A percentile compares a stretch with the other conserved stretches of the same genome.
phyloP scores from a whole-genome alignment of 345 rosid genomes.

The Hibiscus tridactylites region DNA sequence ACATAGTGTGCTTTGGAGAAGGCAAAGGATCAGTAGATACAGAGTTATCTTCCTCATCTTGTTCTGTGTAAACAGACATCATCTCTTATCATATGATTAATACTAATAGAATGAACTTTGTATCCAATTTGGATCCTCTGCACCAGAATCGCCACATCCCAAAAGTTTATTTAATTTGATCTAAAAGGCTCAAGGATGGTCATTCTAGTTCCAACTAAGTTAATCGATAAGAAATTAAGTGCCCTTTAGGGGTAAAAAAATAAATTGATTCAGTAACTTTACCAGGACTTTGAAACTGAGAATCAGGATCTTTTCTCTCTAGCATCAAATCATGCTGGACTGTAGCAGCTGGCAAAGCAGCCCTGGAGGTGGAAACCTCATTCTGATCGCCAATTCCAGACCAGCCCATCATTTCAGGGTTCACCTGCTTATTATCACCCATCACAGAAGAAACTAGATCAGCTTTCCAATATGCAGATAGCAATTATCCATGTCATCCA shows the following conservation, averaged over 20 bases:
- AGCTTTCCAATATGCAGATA: conserved; percentile 27
- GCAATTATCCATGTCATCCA: conserved; percentile 28
- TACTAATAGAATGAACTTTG: conserved; percentile 17
- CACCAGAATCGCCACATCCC: conserved; percentile 3
- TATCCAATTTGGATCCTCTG: conserved; percentile 1
- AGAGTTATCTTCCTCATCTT: conserved; percentile 49
- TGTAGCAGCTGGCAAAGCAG: conserved; percentile 22
- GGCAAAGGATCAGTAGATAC: conserved; percentile 30
- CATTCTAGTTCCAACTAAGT: not conserved
- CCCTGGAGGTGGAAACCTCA: conserved; percentile 26
- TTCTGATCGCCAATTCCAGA: conserved; percentile 33
- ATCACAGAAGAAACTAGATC: conserved; percentile 29
- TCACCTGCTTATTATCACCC: conserved; percentile 35
- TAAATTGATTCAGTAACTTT: not conserved
- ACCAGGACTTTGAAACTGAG: conserved; percentile 30
- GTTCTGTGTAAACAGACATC: conserved; percentile 30
- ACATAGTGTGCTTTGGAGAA: conserved; percentile 66
- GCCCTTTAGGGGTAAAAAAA: not conserved
- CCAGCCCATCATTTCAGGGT: conserved; percentile 38
- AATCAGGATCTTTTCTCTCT: conserved; percentile 24
- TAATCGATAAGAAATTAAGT: conserved; percentile 2
- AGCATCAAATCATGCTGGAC: conserved; percentile 27
- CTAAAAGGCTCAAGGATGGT: not conserved
- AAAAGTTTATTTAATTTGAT: not conserved
- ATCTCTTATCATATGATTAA: conserved; percentile 21